Evolutionary conservation across 805 yeast species (phyloP).

Genomic region (Hanseniaspora pseudoguilliermondii): DNA sequence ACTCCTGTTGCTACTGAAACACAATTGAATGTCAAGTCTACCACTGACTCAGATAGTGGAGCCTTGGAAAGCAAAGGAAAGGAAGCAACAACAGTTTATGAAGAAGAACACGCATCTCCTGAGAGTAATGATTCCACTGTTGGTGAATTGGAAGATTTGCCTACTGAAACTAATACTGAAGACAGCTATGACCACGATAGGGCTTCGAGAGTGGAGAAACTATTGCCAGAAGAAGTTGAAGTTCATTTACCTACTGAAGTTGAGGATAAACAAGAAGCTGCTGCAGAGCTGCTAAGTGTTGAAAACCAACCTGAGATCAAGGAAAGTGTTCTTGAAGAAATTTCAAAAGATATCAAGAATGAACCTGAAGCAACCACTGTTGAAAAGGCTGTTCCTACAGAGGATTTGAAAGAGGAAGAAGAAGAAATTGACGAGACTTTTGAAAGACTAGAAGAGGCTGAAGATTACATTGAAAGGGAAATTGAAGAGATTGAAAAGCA

Average conservation of each 20-base stretch:
- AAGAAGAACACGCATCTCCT: not conserved
- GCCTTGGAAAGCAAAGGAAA: not conserved
- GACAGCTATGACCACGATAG: not conserved
- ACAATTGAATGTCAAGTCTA: constrained; percentile 5
- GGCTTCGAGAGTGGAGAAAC: not conserved
- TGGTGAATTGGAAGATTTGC: not conserved
- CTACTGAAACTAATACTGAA: not conserved
- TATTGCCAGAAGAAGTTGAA: not conserved
- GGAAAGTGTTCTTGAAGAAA: not conserved
- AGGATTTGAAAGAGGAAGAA: not conserved
- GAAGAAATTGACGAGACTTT: not conserved
- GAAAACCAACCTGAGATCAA: not conserved
- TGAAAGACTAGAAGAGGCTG: not conserved
- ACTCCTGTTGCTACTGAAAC: not conserved
- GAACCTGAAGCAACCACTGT: not conserved
- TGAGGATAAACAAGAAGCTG: not conserved
- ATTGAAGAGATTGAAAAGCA: not conserved
- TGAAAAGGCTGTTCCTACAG: not conserved
- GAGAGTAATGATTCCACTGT: not conserved
- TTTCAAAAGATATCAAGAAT: not conserved
- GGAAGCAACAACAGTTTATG: not conserved
- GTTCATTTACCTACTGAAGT: not conserved
- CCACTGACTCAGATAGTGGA: constrained; percentile 1
- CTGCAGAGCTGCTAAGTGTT: not conserved
- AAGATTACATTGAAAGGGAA: not conserved